A percentile compares a stretch with the other conserved stretches of the same genome.
phyloP scores from a whole-genome alignment of 225 moss, liverwort and hornwort genomes.

The Anthoceros angustus region DNA sequence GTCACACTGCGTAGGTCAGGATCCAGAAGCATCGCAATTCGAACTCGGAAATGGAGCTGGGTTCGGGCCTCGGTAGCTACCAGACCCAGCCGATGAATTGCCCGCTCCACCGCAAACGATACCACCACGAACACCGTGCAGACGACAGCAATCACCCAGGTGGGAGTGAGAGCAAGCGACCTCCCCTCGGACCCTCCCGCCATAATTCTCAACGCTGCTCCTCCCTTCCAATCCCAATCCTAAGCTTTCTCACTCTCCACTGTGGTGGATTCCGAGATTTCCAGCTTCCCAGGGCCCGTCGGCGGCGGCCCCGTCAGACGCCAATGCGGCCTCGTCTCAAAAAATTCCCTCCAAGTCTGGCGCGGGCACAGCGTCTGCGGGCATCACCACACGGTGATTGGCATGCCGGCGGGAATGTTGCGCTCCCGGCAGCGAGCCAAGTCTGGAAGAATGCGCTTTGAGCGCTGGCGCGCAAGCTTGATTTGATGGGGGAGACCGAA shows the following conservation, averaged over 20 bases:
- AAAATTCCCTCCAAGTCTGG: too few species aligned
- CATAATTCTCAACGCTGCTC: neutral
- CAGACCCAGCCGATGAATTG: constrained; percentile 16
- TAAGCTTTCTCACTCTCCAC: constrained; percentile 13
- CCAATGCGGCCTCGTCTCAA: too few species aligned
- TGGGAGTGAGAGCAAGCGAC: constrained; percentile 22
- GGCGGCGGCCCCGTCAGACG: too few species aligned
- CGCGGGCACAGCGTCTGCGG: too few species aligned
- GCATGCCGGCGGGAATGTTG: too few species aligned
- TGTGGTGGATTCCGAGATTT: too few species aligned
- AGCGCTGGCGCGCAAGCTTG: too few species aligned
- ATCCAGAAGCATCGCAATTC: neutral
- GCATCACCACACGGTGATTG: too few species aligned
- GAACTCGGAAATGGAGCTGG: neutral
- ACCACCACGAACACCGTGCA: constrained; percentile 16
- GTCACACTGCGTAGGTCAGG: neutral
- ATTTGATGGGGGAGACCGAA: too few species aligned
- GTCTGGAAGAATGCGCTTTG: too few species aligned
- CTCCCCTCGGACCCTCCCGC: constrained; percentile 2
- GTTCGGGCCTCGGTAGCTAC: constrained; percentile 5
- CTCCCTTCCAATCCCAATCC: constrained; percentile 9
- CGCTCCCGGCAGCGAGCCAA: too few species aligned
- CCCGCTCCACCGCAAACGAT: constrained; percentile 9
- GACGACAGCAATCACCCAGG: constrained; percentile 28
- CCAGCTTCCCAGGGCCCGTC: too few species aligned